Evolutionary conservation across 2,329 filamentous ascomycete genomes (phyloP).

Genomic region (Hymenoscyphus scutula): DNA sequence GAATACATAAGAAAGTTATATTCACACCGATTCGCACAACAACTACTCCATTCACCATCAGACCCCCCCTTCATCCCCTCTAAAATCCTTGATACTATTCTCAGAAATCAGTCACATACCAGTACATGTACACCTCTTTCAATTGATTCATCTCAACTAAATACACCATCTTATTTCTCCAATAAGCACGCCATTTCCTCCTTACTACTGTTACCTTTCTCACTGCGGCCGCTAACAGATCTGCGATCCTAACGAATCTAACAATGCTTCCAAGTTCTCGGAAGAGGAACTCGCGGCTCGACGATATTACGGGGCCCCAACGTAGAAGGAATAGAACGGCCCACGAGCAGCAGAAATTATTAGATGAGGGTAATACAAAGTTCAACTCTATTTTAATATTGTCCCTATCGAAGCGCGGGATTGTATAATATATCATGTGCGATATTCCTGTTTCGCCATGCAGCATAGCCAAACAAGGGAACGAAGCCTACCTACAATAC

Average conservation of each 20-base stretch:
- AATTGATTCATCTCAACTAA: background rate
- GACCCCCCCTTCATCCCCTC: too few relatives aligned
- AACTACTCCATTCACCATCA: too few relatives aligned
- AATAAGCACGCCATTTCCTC: background rate
- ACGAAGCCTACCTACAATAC: too few relatives aligned
- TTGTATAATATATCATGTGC: too few relatives aligned
- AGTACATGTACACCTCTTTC: background rate
- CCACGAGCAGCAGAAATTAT: background rate
- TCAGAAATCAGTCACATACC: background rate
- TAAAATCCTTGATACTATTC: too few relatives aligned
- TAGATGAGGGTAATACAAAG: too few relatives aligned
- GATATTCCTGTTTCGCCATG: too few relatives aligned
- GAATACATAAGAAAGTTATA: background rate
- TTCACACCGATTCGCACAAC: background rate
- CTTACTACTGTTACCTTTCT: background rate
- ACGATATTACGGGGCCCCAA: background rate
- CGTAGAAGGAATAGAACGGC: background rate
- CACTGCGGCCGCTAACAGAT: background rate
- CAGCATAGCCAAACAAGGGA: too few relatives aligned
- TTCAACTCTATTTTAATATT: too few relatives aligned
- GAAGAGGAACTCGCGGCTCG: background rate
- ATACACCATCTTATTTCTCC: background rate
- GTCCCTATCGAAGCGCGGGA: too few relatives aligned
- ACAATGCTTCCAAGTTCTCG: background rate
- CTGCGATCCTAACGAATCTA: background rate